Base-by-base conservation (phyloP, 2,329 filamentous ascomycete genomes). In the Trichoderma harzianum region DNA sequence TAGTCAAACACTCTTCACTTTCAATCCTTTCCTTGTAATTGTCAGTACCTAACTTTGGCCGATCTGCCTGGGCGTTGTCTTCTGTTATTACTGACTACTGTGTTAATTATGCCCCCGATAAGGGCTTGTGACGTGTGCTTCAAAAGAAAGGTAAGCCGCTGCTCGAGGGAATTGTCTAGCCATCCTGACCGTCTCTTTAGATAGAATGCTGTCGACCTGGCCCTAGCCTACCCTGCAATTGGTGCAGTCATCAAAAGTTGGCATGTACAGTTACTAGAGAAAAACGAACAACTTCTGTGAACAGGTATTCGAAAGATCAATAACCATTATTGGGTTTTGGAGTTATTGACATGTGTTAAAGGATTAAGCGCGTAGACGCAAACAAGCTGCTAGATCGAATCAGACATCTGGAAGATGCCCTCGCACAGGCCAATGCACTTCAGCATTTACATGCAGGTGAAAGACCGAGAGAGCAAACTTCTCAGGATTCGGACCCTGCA, bases 171-270 rank as follows among this genome's bases (percentile, higher is more conserved):
- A 11, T 39, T n/a, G 1, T 24, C 10, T 32, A 11, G 3, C 12
- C 21, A 2, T 30, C 3, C 64, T 67, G 51, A 67, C 32, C 36
- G 8, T 21, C 16, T 26, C 24, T 11, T 6, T 43, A 67, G 64
- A 67, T 67, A 2, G 10, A 67, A 30, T 67, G 64, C 26, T 57
- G 51, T 34, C 64, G 64, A 7, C 51, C 64, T 10, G 51, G 34
- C 7, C 64, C 64, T 28, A 32, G 30, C 34, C 16, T 67, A 57
- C 64, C 64, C 64, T 67, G 64, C 32, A 67, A 67, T 26, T 67
- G 64, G 64, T 67, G 64, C 14, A 58, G 32, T 21, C 51, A 67
- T 57, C 64, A 67, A 7, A 30, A 43, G 3, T 21, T 67, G 11
- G 34, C 51, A 58, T 67, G 64, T 2, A 58, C 64, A 4, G 4